phyloP scores from a whole-genome alignment of 169 alveolate species.

The Plasmodium chabaudi region DNA sequence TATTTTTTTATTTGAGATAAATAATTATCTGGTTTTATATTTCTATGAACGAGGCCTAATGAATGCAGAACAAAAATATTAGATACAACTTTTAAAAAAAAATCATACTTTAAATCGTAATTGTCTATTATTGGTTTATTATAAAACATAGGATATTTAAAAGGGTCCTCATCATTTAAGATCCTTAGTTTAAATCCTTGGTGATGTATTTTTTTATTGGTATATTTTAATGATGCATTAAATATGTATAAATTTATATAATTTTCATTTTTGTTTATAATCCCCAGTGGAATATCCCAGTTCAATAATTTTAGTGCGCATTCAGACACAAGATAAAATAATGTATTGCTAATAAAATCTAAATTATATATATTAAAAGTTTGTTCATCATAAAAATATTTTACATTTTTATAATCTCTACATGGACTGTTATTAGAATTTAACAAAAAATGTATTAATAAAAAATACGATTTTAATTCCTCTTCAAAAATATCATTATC shows the following conservation, averaged over 20 bases:
- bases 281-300: slow-evolving; percentile 56
- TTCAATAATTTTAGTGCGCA: slow-evolving; percentile 44
- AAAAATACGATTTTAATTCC: slow-evolving; percentile 45
- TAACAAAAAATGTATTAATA: slow-evolving; percentile 41
- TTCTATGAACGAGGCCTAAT: slow-evolving; percentile 45
- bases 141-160: slow-evolving; percentile 20
- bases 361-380: slow-evolving; percentile 39
- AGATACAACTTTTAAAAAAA: slow-evolving; percentile 34
- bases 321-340: slow-evolving; percentile 30
- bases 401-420: slow-evolving; percentile 30
- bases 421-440: slow-evolving; percentile 67
- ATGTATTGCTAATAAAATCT: slow-evolving; percentile 21
- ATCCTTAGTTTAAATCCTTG: slow-evolving; percentile 36
- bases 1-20: background rate
- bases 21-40: slow-evolving; percentile 54
- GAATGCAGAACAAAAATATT: slow-evolving; percentile 33
- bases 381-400: slow-evolving; percentile 42
- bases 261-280: slow-evolving; percentile 45
- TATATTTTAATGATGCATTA: slow-evolving; percentile 12
- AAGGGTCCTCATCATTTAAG: slow-evolving; percentile 15
- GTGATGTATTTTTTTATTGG: slow-evolving; percentile 18
- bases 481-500: slow-evolving; percentile 13
- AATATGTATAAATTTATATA: slow-evolving; percentile 16
- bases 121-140: background rate
- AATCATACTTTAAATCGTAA: slow-evolving; percentile 41